These are phyloP conservation scores for Leishmania arabica DNA, from an alignment of 208 protist species.

Conservation along the genomic window DNA sequence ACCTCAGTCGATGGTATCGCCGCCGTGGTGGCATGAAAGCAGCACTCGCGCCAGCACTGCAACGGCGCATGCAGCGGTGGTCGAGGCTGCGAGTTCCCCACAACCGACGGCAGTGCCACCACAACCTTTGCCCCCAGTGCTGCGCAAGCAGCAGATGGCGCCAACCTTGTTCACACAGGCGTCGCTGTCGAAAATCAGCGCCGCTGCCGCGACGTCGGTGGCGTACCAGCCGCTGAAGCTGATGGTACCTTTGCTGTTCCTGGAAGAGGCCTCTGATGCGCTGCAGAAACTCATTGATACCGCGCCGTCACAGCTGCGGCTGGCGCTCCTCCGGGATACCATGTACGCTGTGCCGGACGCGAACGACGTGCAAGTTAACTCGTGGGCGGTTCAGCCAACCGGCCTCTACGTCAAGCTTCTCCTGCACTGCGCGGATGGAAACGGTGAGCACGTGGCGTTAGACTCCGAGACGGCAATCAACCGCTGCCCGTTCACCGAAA, in stretches of 20 bases:
- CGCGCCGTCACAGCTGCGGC: constrained; percentile 3
- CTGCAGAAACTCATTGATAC: constrained; percentile 10
- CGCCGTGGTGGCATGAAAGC: background rate
- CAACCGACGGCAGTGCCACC: background rate
- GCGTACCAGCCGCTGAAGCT: background rate
- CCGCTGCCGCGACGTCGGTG: background rate
- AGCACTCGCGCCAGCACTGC: background rate
- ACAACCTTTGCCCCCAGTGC: background rate
- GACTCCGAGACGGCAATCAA: background rate
- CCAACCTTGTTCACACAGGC: background rate
- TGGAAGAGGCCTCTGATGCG: background rate
- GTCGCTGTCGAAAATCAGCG: background rate
- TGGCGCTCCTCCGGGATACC: constrained; percentile 4
- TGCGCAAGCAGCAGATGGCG: background rate
- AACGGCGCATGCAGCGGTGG: background rate
- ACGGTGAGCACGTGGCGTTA: background rate
- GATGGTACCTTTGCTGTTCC: constrained; percentile 1
- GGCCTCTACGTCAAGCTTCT: constrained; percentile 11
- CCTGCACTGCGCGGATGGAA: background rate
- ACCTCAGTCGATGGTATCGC: background rate
- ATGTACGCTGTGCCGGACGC: constrained; percentile 4
- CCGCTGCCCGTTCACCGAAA: constrained; percentile 1
- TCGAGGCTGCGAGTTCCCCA: background rate
- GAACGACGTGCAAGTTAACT: constrained; percentile 5
- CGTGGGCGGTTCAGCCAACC: background rate